A percentile compares a stretch with the other conserved stretches of the same genome.
Evolutionary conservation across 371 early-diverging fungal genomes (phyloP).

Genomic region (Mucor racemosus): DNA sequence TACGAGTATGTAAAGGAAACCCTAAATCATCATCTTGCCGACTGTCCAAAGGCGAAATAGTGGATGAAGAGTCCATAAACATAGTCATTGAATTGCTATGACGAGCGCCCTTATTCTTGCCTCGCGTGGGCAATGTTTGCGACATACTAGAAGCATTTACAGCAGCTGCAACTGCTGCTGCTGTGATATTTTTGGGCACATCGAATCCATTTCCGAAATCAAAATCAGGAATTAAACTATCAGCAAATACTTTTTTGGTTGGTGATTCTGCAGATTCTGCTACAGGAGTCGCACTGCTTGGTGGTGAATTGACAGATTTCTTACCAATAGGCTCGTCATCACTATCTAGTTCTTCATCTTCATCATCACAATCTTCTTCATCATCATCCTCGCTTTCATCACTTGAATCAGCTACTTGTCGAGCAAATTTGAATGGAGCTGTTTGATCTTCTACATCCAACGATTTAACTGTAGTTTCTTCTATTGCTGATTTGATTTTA

Average conservation of each 20-base stretch:
- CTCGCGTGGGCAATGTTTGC: constrained; percentile 16
- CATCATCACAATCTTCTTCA: constrained; percentile 32
- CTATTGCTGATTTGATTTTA: not conserved
- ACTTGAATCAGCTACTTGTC: constrained; percentile 52
- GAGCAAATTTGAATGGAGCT: constrained; percentile 34
- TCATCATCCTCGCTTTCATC: constrained; percentile 51
- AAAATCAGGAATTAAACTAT: constrained; percentile 48
- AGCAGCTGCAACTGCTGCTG: constrained; percentile 28
- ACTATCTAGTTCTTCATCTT: constrained; percentile 38
- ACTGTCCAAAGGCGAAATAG: not conserved
- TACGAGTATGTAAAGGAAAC: constrained; percentile 23
- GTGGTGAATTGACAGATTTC: constrained; percentile 12
- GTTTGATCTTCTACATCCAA: constrained; percentile 8
- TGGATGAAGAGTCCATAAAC: constrained; percentile 7
- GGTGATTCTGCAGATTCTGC: not conserved
- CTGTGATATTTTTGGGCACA: constrained; percentile 31
- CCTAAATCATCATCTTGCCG: constrained; percentile 12
- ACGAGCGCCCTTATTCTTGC: constrained; percentile 2
- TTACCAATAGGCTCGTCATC: constrained; percentile 51
- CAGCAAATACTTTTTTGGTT: constrained; percentile 22
- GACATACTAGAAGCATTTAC: constrained; percentile 13
- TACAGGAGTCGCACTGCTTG: not conserved
- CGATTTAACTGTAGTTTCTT: constrained; percentile 7
- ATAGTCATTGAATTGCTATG: constrained; percentile 22
- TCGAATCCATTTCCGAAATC: constrained; percentile 58